A percentile compares a stretch with the other conserved stretches of the same genome.
Conservation (phyloP, 2,329 filamentous ascomycete species). For the Ascochyta clinopodiicola region DNA sequence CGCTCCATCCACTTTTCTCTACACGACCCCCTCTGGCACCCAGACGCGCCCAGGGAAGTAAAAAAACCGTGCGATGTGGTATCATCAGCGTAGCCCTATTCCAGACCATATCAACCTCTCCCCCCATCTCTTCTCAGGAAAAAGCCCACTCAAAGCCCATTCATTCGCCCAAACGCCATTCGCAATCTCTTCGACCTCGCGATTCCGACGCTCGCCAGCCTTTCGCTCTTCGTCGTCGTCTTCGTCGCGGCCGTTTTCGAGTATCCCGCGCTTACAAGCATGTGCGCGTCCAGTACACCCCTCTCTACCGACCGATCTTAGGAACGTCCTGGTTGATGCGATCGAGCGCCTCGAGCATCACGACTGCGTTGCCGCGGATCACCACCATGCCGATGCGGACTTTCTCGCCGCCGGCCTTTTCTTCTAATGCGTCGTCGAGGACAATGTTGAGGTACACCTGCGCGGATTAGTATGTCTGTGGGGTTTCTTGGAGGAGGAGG, state of each 20-base stretch:
- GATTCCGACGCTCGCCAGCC: no score
- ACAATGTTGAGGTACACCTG: constrained; percentile 99
- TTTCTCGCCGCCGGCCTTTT: constrained; percentile 91
- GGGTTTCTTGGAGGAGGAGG: neutral
- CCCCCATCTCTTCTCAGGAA: constrained; percentile 1
- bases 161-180: neutral
- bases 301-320: constrained; percentile 39
- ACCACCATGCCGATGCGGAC: constrained; percentile 91
- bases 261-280: neutral
- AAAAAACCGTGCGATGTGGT: constrained; percentile 24
- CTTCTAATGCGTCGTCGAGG: constrained; percentile 93
- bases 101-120: constrained; percentile 29
- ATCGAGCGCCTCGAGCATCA: constrained; percentile 81
- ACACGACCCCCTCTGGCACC: constrained; percentile 16
- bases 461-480: constrained; percentile 4
- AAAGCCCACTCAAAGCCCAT: constrained; percentile 28
- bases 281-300: neutral
- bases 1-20: constrained; percentile 21
- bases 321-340: constrained; percentile 46
- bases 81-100: constrained; percentile 34
- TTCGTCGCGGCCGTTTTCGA: constrained; percentile 1
- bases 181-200: neutral
- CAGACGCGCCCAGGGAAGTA: constrained; percentile 11
- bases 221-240: no score
- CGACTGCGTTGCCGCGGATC: constrained; percentile 96